These are phyloP conservation scores for Astragalus glycyphyllos DNA, from an alignment of 306 rosid genomes.

Conservation along the genomic window DNA sequence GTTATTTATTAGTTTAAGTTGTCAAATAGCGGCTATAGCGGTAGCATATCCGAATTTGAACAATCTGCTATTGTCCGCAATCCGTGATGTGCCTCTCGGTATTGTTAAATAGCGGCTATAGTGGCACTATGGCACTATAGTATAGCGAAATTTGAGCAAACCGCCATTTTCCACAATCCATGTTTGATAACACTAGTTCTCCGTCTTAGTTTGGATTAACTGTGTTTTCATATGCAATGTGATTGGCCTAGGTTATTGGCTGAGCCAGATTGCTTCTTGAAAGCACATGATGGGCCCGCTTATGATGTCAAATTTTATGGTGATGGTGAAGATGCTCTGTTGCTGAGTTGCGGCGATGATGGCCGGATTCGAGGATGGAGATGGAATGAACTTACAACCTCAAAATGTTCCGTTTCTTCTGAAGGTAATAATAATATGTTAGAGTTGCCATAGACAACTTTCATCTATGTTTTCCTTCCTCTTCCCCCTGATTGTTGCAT, in stretches of 20 bases:
- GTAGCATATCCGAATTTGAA: no score
- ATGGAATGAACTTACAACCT: slow-evolving; percentile 68
- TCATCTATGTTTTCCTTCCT: not conserved
- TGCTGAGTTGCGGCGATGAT: slow-evolving; percentile 95
- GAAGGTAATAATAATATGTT: slow-evolving; percentile 55
- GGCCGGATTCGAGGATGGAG: slow-evolving; percentile 91
- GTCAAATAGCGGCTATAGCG: no score
- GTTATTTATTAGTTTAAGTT: not conserved
- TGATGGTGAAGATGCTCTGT: slow-evolving; percentile 60
- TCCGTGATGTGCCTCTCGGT: no score
- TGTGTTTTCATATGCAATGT: slow-evolving; percentile 43
- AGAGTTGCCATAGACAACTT: slow-evolving; percentile 28
- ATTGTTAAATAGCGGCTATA: no score
- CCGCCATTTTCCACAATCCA: no score
- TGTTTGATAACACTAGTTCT: not conserved
- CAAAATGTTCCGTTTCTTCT: slow-evolving; percentile 51
- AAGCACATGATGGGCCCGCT: slow-evolving; percentile 83
- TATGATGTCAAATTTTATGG: slow-evolving; percentile 88
- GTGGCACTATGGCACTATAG: no score
- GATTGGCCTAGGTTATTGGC: slow-evolving; percentile 61
- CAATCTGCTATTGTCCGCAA: no score
- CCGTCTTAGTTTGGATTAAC: slow-evolving; percentile 26
- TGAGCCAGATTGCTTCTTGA: slow-evolving; percentile 69
- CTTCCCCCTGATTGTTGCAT: not conserved
- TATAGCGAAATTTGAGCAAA: no score